Evolutionary conservation across 1,284 basidiomycete genomes (phyloP), one percentile per base, ranked within the genome.

Genomic region (Cerioporus squamosus): DNA sequence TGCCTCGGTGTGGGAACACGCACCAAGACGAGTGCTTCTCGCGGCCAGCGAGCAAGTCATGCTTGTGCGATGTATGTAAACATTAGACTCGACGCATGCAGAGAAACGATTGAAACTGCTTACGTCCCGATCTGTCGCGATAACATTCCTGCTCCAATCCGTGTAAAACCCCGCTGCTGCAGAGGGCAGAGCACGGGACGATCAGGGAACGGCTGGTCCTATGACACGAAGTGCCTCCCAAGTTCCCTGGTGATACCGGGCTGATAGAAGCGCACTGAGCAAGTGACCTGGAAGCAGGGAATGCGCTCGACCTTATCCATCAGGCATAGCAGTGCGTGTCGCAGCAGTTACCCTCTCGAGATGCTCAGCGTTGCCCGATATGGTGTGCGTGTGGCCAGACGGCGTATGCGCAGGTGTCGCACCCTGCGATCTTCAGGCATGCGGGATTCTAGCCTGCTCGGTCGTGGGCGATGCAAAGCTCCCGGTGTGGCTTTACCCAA

Each of bases 181-280:
- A 1, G 6, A 10, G 33, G 17, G 53, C 47, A 26, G 47, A 40
- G 44, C 40, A 20, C 46, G 39, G 54, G 49, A 55, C 42, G 55
- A 59, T 61, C 51, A 50, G 53, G 47, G 46, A 54, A n/a, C 23
- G 51, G 36, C 42, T 52, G 59, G 51, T 62, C 61, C 45, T 33
- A 54, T 62, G 54, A 62, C 57, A 51, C 47, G 51, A 43, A 38
- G 44, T 48, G 22, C 29, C n/a, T n/a, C n/a, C n/a, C n/a, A n/a
- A n/a, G n/a, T 57, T 60, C 59, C 56, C 54, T 51, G 62, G 62
- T 43, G 59, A 61, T 64, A 56, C 59, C 59, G 62, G 47, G 62
- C 57, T 48, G 62, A 61, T 64, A 64, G 62, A 64, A 64, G 59
- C 55, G 48, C 17, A 29, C 44, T 39, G 55, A 24, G 43, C 55